phyloP scores from a whole-genome alignment of 257 asterid species.

The Craterostigma plantagineum region DNA sequence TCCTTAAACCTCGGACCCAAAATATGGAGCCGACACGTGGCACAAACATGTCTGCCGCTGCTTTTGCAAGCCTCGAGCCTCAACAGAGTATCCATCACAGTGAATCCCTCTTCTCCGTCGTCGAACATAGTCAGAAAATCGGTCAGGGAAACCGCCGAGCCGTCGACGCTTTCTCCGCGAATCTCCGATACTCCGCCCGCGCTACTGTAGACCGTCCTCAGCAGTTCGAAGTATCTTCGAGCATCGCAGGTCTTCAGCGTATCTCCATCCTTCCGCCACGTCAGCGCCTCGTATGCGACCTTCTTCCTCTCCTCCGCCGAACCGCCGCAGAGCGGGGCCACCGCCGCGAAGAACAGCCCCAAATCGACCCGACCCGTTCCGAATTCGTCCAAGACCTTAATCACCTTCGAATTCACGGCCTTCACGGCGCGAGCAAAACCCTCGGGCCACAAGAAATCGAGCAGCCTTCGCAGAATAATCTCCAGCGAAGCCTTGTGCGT shows the following conservation, averaged over 20 bases:
- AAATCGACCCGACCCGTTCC: conserved; percentile 82
- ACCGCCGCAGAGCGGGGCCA: conserved; percentile 80
- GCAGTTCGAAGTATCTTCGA: conserved; percentile 38
- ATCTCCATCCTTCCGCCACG: conserved; percentile 78
- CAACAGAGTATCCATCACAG: conserved; percentile 50
- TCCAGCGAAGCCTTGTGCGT: conserved; percentile 85
- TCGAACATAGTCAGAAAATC: conserved; percentile 71
- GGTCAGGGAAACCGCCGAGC: conserved; percentile 30
- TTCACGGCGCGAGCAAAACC: conserved; percentile 83
- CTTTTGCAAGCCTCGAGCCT: conserved; percentile 86
- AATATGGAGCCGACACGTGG: conserved; percentile 66
- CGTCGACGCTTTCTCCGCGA: conserved; percentile 44
- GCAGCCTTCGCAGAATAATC: conserved; percentile 55
- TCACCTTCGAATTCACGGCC: conserved; percentile 81
- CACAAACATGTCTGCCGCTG: conserved; percentile 72
- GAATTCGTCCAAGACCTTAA: conserved; percentile 57
- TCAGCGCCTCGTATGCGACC: conserved; percentile 62
- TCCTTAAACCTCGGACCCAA: conserved; percentile 94
- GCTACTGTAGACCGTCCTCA: conserved; percentile 84
- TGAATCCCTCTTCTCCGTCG: conserved; percentile 95
- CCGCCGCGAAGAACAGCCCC: conserved; percentile 76
- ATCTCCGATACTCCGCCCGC: conserved; percentile 58
- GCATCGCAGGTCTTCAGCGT: conserved; percentile 75
- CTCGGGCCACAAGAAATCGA: conserved; percentile 75
- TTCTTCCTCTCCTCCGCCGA: conserved; percentile 64